These are phyloP conservation scores for Pseudotulostoma volvatum DNA, from an alignment of 495 filamentous ascomycete species.

Conservation along the genomic window DNA sequence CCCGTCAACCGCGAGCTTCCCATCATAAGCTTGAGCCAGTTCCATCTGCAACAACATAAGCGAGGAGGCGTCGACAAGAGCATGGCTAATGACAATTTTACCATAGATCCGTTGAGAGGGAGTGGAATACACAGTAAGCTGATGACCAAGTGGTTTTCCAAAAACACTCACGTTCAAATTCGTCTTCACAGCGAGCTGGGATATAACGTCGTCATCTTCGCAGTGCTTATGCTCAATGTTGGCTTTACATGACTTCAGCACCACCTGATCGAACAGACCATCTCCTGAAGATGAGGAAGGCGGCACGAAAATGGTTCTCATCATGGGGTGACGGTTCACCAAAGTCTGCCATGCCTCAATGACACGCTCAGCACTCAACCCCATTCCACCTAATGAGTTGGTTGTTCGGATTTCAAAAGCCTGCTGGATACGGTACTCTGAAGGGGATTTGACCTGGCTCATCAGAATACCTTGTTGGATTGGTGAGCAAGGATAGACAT, in stretches of 20 bases:
- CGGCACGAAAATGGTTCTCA: conserved; percentile 3
- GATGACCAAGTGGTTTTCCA: conserved; percentile 16
- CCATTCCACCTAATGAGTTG: too few relatives aligned
- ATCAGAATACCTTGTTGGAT: conserved; percentile 42
- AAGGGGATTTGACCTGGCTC: conserved; percentile 25
- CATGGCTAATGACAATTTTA: conserved; percentile 28
- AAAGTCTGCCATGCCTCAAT: conserved; percentile 5
- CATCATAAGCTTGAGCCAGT: conserved; percentile 5
- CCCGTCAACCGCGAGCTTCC: neutral
- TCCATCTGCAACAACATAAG: conserved; percentile 7
- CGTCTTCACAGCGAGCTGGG: neutral
- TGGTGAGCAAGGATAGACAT: conserved; percentile 38
- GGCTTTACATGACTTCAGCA: neutral
- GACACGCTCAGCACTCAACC: neutral
- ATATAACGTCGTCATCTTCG: neutral
- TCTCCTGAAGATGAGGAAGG: neutral
- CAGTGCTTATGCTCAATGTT: neutral
- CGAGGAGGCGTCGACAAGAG: conserved; percentile 17
- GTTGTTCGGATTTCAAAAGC: too few relatives aligned
- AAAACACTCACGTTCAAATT: neutral
- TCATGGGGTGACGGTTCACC: conserved; percentile 1
- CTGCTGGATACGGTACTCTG: conserved; percentile 5
- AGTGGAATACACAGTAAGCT: conserved; percentile 16
- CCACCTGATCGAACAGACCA: neutral
- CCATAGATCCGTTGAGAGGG: conserved; percentile 10